Base-by-base conservation (phyloP, 2,329 filamentous ascomycete genomes). In the Calonectria pseudoreteaudii region DNA sequence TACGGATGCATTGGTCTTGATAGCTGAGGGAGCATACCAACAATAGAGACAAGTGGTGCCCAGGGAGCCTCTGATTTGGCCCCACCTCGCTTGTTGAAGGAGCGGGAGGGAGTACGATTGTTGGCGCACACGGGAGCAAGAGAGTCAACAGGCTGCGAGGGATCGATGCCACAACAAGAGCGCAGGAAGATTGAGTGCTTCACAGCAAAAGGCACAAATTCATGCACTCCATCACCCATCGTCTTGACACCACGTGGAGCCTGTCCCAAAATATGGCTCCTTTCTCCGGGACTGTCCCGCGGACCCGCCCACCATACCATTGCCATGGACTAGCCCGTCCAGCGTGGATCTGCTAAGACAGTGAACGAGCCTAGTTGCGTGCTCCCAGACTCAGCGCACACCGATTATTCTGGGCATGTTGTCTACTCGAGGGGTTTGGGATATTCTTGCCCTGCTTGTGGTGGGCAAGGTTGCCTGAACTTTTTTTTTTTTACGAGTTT, bases 181-280 rank as follows among this genome's bases (percentile, higher is more conserved):
- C 23, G 47, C 13, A 38, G 52, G 23, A 62, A 23, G 41, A 70
- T 70, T 70, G 49, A 70, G 60, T 73, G 60, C 60, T 70, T 72
- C 47, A 44, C 53, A 38, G 68, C 66, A 68, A 65, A 53, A 71
- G 73, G 58, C 70, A 77, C 64, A 62, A 68, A 72, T 58, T 74
- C 60, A 75, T 75, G 72, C 72, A 72, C 77, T 79, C 78, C 76
- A 78, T 76, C 72, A 72, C 70, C 76, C 62, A 72, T 77, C 74
- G 68, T 75, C 77, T 76, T 76, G 74, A 78, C 72, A 79, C 77
- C 79, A 81, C 79, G 79, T 81, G 80, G 79, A 80, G 76, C 74
- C 58, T 74, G 72, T 74, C 77, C 78, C 73, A 80, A 78, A 78
- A 67, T 66, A 76, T 76, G 73, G 70, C 76, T 77, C 75, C 75